Percentiles rank a stretch among this genome's conserved stretches.
These are phyloP conservation scores for Aquilaria yunnanensis DNA, from an alignment of 345 rosid species.

Conservation along the genomic window DNA sequence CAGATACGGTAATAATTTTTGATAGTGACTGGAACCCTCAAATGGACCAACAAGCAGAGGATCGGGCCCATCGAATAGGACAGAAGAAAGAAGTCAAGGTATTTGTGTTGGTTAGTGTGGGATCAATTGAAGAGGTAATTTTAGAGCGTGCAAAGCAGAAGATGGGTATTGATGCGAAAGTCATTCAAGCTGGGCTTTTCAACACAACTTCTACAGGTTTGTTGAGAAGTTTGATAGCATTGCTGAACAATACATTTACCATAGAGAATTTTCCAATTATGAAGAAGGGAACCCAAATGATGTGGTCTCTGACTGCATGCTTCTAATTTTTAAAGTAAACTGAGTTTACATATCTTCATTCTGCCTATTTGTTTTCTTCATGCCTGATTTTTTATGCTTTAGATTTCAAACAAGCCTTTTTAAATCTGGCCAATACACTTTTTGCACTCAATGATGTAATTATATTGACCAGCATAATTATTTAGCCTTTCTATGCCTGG, in stretches of 20 bases:
- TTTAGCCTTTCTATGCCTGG: neutral
- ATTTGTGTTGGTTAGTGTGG: conserved; percentile 96
- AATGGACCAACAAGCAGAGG: conserved; percentile 99
- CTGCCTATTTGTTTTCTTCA: neutral
- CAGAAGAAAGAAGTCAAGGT: conserved; percentile 99
- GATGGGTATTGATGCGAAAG: conserved; percentile 99
- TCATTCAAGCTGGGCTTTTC: conserved; percentile 98
- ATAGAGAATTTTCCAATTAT: too few relatives aligned
- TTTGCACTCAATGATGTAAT: neutral
- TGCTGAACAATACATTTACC: too few relatives aligned
- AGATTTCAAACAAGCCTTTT: too few relatives aligned
- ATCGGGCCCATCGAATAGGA: conserved; percentile 99
- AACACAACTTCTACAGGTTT: conserved; percentile 98
- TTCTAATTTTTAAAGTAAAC: too few relatives aligned
- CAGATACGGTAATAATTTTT: conserved; percentile 93
- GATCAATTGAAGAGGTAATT: conserved; percentile 96
- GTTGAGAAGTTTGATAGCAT: conserved; percentile 3
- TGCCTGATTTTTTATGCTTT: neutral
- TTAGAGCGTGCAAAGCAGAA: conserved; percentile 99
- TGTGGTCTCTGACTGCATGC: too few relatives aligned
- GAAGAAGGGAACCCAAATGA: too few relatives aligned
- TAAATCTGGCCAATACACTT: too few relatives aligned
- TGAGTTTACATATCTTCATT: too few relatives aligned
- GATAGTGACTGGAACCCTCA: conserved; percentile 99
- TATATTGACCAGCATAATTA: neutral